phyloP scores from a whole-genome alignment of 2,329 filamentous ascomycete species.

The Macrophomina phaseolina region DNA sequence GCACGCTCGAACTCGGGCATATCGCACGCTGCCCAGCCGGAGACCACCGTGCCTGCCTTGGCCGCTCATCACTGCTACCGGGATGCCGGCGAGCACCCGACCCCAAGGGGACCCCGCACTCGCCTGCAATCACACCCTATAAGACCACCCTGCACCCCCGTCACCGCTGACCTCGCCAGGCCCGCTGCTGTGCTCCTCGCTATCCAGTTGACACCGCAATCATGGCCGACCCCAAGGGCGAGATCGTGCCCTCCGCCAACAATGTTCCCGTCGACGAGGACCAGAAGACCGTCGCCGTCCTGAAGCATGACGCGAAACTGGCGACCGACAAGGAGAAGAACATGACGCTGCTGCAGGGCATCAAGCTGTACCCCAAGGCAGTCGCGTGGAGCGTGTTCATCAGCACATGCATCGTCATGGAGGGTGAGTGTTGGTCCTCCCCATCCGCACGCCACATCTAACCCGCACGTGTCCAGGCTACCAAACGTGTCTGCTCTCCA shows the following conservation, averaged over 20 bases:
- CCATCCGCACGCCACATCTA: too few species aligned
- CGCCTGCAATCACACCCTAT: neutral
- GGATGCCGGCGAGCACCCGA: neutral
- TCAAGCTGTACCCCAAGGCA: slow-evolving; percentile 85
- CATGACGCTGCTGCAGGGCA: slow-evolving; percentile 70
- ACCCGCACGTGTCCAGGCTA: slow-evolving; percentile 60
- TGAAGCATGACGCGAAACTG: slow-evolving; percentile 50
- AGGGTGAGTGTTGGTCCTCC: slow-evolving; percentile 44
- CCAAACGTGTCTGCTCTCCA: slow-evolving; percentile 80
- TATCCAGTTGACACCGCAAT: neutral
- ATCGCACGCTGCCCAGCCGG: neutral
- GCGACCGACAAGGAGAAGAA: slow-evolving; percentile 57
- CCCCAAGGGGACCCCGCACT: slow-evolving; percentile 20
- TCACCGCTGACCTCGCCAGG: slow-evolving; percentile 7
- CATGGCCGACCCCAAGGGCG: slow-evolving; percentile 17
- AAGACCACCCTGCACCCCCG: neutral
- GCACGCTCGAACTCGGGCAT: neutral
- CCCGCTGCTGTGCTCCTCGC: slow-evolving; percentile 10
- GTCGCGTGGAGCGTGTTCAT: slow-evolving; percentile 83
- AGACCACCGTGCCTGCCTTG: neutral
- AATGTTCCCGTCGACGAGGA: slow-evolving; percentile 36
- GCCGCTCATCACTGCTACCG: neutral
- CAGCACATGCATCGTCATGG: slow-evolving; percentile 91
- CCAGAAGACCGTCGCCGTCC: slow-evolving; percentile 36
- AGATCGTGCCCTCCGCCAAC: slow-evolving; percentile 12